A percentile compares a stretch with the other conserved stretches of the same genome.
Conservation (phyloP, 164 flowering plant genomes). For the Piper longum region DNA sequence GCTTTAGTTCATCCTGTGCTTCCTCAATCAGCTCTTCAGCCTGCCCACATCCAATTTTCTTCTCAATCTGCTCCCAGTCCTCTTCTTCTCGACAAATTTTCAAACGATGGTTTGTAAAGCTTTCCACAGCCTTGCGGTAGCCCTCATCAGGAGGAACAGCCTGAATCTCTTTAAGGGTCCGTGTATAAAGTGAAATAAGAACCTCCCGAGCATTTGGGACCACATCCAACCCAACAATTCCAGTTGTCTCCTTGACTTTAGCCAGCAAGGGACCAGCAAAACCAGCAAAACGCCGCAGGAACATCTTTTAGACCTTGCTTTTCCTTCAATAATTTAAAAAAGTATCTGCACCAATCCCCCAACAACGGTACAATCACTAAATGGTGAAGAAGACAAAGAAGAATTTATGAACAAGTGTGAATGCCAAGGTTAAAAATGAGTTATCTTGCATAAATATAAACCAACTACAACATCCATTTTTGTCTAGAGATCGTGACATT, state of each 20-base stretch:
- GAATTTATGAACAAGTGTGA: too few relatives aligned
- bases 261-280: conserved; percentile 78
- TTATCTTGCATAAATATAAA: too few relatives aligned
- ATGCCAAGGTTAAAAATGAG: too few relatives aligned
- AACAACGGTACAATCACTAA: too few relatives aligned
- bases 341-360: too few relatives aligned
- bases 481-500: too few relatives aligned
- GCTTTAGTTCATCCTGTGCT: conserved; percentile 83
- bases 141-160: conserved; percentile 90
- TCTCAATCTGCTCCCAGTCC: conserved; percentile 91
- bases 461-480: too few relatives aligned
- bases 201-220: conserved; percentile 89
- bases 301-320: conserved; percentile 10
- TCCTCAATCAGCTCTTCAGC: conserved; percentile 96
- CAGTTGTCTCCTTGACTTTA: conserved; percentile 88
- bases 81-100: conserved; percentile 73
- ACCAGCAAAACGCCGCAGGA: conserved; percentile 70
- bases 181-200: conserved; percentile 58
- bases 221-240: conserved; percentile 91
- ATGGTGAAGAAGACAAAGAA: too few relatives aligned
- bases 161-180: conserved; percentile 79
- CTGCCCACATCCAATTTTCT: conserved; percentile 79
- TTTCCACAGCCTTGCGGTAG: conserved; percentile 87
- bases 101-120: conserved; percentile 76
- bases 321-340: background rate